Base-by-base conservation (phyloP, 83 land plant genomes). In the Picea mariana region DNA sequence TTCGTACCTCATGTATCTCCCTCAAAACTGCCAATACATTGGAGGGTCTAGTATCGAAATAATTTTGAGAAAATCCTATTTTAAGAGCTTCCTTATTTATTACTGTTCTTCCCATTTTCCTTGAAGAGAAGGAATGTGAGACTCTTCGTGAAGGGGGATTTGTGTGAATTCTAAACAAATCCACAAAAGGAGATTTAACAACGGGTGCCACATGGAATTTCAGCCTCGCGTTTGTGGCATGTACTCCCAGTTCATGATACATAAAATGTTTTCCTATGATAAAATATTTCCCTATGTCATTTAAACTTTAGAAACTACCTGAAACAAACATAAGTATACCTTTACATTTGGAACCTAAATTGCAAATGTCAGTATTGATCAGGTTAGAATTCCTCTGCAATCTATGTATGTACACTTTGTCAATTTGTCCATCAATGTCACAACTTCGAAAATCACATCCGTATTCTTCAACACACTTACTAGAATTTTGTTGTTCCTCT, bases 21-120 rank as follows among this genome's bases (percentile, higher is more conserved):
- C 87, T 84, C 18, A 91, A 88, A 68, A 77, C 82, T 16, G 59
- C 79, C 27, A 89, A 84, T 15, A 94, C 94, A 62, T 91, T 90
- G 15, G 67, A 75, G 17, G 84, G 80, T 44, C 81, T 71, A 27
- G 31, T 27, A 27, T 27, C 1, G 31, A 27, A 27, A 27, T 0
- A 27, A 27, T 0, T 0, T 1, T 27, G 0, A 27, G 1, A 27
- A 27, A 27, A 27, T 27, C 0, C 1, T 1, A 27, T 27, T 27
- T 27, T 27, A 27, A 27, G 31, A 27, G 0, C 31, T 27, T 0
- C 31, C 1, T 27, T 0, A 0, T 27, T 27, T 27, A 27, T 1
- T 27, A 27, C 1, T 27, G 0, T 27, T 0, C 31, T 27, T 27
- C 31, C 31, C 31, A 27, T 0, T 27, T 1, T 27, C 31, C 31